phyloP scores from a whole-genome alignment of 306 rosid species.

The Malus sylvestris region DNA sequence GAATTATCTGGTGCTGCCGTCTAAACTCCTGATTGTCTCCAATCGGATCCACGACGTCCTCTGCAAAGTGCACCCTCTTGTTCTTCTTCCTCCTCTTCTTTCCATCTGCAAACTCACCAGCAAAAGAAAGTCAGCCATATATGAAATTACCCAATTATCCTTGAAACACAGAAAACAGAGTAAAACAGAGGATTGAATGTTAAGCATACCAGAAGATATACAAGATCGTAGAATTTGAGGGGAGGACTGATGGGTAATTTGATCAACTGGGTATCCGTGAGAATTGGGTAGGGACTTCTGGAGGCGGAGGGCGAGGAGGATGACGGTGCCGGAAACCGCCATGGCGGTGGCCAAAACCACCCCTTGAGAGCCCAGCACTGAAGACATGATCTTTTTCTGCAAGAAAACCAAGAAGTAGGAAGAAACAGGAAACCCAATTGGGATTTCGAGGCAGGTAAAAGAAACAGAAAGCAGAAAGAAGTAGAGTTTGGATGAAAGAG shows the following conservation, averaged over 20 bases:
- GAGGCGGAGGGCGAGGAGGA: conserved; percentile 75
- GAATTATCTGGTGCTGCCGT: conserved; percentile 19
- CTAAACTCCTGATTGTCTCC: conserved; percentile 59
- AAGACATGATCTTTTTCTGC: conserved; percentile 32
- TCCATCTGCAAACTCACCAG: conserved; percentile 29
- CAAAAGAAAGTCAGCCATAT: neutral
- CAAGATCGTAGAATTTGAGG: conserved; percentile 67
- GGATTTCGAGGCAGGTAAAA: neutral
- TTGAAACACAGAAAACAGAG: neutral
- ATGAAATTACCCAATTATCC: neutral
- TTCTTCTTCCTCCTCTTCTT: conserved; percentile 49
- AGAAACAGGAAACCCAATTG: neutral
- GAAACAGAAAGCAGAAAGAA: neutral
- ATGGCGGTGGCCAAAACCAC: conserved; percentile 92
- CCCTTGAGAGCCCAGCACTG: conserved; percentile 63
- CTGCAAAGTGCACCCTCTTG: conserved; percentile 73
- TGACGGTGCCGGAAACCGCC: conserved; percentile 95
- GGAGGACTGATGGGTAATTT: conserved; percentile 17
- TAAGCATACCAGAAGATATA: conserved; percentile 59
- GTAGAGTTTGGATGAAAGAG: neutral
- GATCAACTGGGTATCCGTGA: conserved; percentile 26
- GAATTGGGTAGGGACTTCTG: conserved; percentile 41
- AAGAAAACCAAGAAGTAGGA: neutral
- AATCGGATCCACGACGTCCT: conserved; percentile 69
- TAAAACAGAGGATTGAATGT: neutral